Evolutionary conservation across 441 rosid species (phyloP), one percentile per base, ranked within the genome.

Genomic region (Populus hybrid): DNA sequence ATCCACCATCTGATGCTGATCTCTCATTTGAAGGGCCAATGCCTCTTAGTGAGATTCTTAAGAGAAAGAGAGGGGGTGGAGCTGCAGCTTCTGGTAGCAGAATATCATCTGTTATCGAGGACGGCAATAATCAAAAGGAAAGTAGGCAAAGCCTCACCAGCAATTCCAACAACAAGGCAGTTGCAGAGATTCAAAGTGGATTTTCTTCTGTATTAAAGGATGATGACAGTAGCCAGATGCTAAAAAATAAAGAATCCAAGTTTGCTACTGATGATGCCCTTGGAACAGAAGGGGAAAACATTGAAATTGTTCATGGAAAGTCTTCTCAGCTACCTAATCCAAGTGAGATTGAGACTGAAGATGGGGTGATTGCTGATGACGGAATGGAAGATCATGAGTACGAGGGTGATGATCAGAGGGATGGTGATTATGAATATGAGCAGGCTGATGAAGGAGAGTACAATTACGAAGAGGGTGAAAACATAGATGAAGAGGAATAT

Each of bases 31-130:
- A 91, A 78, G 95, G 97, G 76, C 99, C 99, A 9, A 85, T 91
- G 89, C 91, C 99, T 72, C 87, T 92, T 31, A 90, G 92, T 64
- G 96, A 90, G 90, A 93, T 95, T 84, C 86, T 93, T 79, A 93
- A 86, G 87, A 90, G 97, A 74, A 93, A 95, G 87, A 87, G 91
- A 84, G 90, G 82, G 64, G 87, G 89, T 79, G 88, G 74, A 76
- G 82, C 79, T 76, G 83, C 84, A 74, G 86, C 81, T 72, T 84
- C 85, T 50, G 85, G 85, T 18, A 78, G 77, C 76, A 81, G 36
- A 64, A 73, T 72, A 42, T 64, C 86, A 74, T 81, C 85, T 24
- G 68, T 68, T 64, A 72, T 61, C 75, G 70, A 74, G 76, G 83
- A 76, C 9, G 67, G 66, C 23, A 63, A 68, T 38, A 69, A 81